Evolutionary conservation across 352 stramenopile genomes (phyloP).

Genomic region (Globisporangium viniferum): DNA sequence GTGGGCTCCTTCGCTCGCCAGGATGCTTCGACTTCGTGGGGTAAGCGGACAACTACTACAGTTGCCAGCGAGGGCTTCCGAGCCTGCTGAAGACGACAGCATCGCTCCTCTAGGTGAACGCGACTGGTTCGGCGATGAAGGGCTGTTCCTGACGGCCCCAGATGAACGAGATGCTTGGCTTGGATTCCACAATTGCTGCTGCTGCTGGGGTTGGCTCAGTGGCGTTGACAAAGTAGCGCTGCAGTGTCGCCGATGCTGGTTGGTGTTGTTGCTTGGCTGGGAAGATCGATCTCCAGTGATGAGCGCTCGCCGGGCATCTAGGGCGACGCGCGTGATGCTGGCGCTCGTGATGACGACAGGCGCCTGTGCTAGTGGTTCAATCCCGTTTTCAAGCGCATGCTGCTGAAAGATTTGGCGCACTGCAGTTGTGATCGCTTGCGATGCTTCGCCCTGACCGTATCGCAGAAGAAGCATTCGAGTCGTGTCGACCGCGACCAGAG

Average conservation of each 20-base stretch:
- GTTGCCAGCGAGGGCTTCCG: neutral
- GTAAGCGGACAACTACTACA: neutral
- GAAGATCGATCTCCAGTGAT: neutral
- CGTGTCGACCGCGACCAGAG: constrained; percentile 19
- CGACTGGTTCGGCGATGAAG: neutral
- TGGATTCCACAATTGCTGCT: neutral
- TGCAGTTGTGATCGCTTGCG: constrained; percentile 9
- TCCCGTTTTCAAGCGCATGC: constrained; percentile 3
- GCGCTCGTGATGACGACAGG: constrained; percentile 14
- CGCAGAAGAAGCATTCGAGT: constrained; percentile 14
- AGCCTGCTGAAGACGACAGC: neutral
- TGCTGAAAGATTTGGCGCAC: constrained; percentile 15
- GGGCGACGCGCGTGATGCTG: constrained; percentile 15
- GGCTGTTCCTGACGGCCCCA: neutral
- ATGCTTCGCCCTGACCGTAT: neutral
- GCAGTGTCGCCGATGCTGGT: neutral
- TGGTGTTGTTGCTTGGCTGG: neutral
- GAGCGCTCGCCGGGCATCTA: constrained; percentile 4
- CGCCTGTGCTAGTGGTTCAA: constrained; percentile 10
- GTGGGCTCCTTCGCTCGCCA: constrained; percentile 16
- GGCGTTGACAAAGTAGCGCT: neutral
- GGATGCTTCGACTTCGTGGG: constrained; percentile 13
- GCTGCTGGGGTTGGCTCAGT: neutral
- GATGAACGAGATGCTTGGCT: neutral
- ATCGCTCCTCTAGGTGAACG: neutral